Evolutionary conservation across 768 basidiomycete genomes (phyloP), one percentile per base, ranked within the genome.

Genomic region (Neoboletus brunneissimus): DNA sequence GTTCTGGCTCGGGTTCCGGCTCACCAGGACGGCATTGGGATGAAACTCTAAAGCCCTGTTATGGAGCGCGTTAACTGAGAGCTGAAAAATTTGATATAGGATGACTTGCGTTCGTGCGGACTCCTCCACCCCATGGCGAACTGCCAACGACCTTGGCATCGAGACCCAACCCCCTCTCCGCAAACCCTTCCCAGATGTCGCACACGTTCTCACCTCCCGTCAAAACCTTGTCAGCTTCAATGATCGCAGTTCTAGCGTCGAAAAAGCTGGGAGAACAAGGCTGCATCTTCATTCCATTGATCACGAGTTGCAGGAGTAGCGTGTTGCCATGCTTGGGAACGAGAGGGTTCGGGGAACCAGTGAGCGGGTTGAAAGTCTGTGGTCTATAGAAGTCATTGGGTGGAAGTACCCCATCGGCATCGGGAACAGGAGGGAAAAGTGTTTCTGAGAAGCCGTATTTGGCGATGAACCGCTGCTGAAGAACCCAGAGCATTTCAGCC

Each of bases 131-230:
- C 94, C n/a, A n/a, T n/a, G 93, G 94, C 9, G 91, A 91, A 56
- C 81, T 76, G 50, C 91, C 88, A 31, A 81, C 75, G 40, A 98
- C 82, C 16, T 61, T 74, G 4, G 96, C 91, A 63, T 94, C 86
- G 12, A 76, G 67, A 4, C 95, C 95, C 46, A 98, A 73, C 1
- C 96, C 96, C 35, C 91, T 80, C 62, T 81, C 73, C 7, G 91
- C 81, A 69, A 98, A 99, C 42, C 84, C 91, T 55, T 79, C 74
- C 94, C 94, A 98, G 60, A 99, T 73, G 15, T 78, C 77, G 72
- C 96, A 99, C 63, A 79, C 77, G 79, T 99, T 99, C 82, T 94
- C 91, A 4, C 96, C 96, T 15, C 86, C 91, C 4, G 96, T 98
- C 56, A 97, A 80, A 43, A 90, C 74, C 69, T 91, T 77, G 70